Evolutionary conservation across 208 protist species (phyloP).

Genomic region (Trichomonas vaginalis): DNA sequence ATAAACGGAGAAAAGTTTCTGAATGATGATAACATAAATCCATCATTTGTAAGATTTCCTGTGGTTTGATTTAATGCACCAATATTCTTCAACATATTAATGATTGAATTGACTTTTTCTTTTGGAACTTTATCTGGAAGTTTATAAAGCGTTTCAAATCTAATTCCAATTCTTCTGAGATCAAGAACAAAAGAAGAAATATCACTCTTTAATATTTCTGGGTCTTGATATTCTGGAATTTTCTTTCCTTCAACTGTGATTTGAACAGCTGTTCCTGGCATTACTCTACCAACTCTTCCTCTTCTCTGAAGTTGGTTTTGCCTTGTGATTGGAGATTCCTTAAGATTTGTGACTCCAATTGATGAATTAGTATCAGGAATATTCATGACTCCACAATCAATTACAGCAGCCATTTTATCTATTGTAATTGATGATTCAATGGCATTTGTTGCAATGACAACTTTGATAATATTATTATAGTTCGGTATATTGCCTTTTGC

Average conservation of each 20-base stretch:
- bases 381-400: not conserved
- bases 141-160: not conserved
- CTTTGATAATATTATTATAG: not conserved
- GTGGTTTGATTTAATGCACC: not conserved
- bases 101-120: not conserved
- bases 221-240: not conserved
- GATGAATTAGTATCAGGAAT: not conserved
- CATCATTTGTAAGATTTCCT: not conserved
- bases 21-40: not conserved
- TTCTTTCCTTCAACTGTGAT: not conserved
- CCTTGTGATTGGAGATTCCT: not conserved
- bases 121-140: not conserved
- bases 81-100: not conserved
- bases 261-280: not conserved
- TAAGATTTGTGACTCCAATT: not conserved
- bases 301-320: not conserved
- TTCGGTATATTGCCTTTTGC: not conserved
- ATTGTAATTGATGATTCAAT: constrained; percentile 17
- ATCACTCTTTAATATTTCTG: not conserved
- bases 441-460: not conserved
- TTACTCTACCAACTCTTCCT: not conserved
- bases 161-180: not conserved
- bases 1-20: not conserved
- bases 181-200: not conserved
- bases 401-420: not conserved